Evolutionary conservation across 805 yeast genomes (phyloP).

Genomic region (Spathaspora girioi): DNA sequence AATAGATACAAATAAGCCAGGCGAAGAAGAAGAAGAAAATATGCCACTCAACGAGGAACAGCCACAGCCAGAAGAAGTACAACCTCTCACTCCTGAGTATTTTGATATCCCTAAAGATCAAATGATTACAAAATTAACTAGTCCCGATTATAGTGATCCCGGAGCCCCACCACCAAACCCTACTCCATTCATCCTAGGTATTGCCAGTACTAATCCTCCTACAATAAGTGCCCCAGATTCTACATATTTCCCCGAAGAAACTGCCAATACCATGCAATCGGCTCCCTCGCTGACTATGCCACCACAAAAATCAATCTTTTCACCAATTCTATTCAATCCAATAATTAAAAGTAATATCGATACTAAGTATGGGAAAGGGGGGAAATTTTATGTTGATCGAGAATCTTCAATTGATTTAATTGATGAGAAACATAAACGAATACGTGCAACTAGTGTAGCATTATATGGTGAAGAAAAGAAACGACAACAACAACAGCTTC

Average conservation of each 20-base stretch:
- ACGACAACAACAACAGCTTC: neutral
- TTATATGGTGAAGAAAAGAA: constrained; percentile 11
- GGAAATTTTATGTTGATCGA: constrained; percentile 70
- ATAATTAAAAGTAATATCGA: constrained; percentile 73
- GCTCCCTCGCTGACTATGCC: constrained; percentile 5
- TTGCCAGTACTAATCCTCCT: constrained; percentile 11
- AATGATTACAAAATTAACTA: constrained; percentile 32
- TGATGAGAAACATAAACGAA: constrained; percentile 14
- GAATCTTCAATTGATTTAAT: constrained; percentile 23
- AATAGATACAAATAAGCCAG: neutral
- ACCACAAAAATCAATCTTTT: constrained; percentile 58
- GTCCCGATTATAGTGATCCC: constrained; percentile 68
- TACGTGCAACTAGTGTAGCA: constrained; percentile 34
- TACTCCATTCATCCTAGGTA: constrained; percentile 39
- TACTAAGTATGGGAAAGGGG: constrained; percentile 84
- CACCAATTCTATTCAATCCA: constrained; percentile 81
- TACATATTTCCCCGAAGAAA: neutral
- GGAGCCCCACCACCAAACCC: constrained; percentile 78
- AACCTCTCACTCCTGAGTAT: constrained; percentile 6
- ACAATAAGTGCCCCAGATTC: neutral
- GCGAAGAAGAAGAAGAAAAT: too few species aligned
- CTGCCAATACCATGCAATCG: neutral
- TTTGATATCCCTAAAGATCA: constrained; percentile 57
- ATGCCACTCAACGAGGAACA: neutral
- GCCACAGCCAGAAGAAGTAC: neutral